phyloP scores from a whole-genome alignment of 495 filamentous ascomycete genomes.

The Penicillium odoratum region DNA sequence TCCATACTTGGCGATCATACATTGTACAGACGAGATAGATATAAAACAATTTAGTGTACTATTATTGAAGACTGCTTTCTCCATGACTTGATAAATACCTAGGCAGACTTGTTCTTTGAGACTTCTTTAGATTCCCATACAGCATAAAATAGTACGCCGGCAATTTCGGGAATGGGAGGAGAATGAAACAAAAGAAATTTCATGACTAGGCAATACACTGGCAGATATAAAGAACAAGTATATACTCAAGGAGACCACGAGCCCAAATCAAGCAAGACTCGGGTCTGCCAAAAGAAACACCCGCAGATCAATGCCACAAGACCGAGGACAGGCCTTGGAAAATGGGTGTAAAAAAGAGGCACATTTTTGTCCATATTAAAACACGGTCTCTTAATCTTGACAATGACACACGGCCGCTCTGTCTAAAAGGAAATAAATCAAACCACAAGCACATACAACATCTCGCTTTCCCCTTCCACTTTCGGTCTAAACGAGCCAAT shows the following conservation, averaged over 20 bases:
- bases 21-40: constrained; percentile 23
- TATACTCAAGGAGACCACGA: constrained; percentile 31
- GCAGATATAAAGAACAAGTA: constrained; percentile 35
- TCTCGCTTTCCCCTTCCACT: constrained; percentile 18
- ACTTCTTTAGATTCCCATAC: no score
- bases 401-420: constrained; percentile 41
- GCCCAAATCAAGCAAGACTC: constrained; percentile 6
- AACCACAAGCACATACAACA: constrained; percentile 33
- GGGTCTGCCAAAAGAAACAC: constrained; percentile 14
- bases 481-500: constrained; percentile 26
- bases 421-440: constrained; percentile 37
- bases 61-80: constrained; percentile 3
- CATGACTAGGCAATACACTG: constrained; percentile 36
- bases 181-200: constrained; percentile 31
- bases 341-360: constrained; percentile 32
- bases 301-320: constrained; percentile 22
- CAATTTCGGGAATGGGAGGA: not conserved
- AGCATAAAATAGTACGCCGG: not conserved
- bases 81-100: not conserved
- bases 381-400: constrained; percentile 50
- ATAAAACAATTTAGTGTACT: constrained; percentile 13
- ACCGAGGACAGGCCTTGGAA: constrained; percentile 19
- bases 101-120: not conserved
- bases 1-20: not conserved
- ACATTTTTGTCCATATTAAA: constrained; percentile 51